Conservation (phyloP, 331 rosid species). For the Malus hybrid region DNA sequence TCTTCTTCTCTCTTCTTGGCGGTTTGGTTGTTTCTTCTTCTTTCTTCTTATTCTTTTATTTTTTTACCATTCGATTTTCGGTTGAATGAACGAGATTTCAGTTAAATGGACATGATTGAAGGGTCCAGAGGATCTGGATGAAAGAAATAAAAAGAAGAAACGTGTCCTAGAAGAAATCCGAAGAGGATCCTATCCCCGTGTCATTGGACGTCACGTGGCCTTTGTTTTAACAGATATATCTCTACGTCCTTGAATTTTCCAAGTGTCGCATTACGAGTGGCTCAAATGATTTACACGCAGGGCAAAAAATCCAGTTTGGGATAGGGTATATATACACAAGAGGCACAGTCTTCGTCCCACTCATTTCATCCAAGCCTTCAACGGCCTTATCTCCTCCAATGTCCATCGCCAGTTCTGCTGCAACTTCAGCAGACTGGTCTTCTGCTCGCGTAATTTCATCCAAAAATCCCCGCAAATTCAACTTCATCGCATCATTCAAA, state of each 20-base stretch:
- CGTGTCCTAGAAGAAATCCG: no score
- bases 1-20: no score
- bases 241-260: not conserved
- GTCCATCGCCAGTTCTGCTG: slow-evolving; percentile 50
- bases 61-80: no score
- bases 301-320: slow-evolving; percentile 2
- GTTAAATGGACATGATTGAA: no score
- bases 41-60: no score
- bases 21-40: no score
- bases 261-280: not conserved
- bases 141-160: no score
- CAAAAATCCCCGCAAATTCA: slow-evolving; percentile 6
- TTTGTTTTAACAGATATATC: not conserved
- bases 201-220: not conserved
- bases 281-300: slow-evolving; percentile 4
- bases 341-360: not conserved
- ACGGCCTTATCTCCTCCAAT: slow-evolving; percentile 22
- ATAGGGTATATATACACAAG: slow-evolving; percentile 1
- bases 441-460: slow-evolving; percentile 17
- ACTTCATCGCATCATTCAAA: slow-evolving; percentile 22
- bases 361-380: not conserved
- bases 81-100: no score
- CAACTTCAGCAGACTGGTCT: slow-evolving; percentile 51
- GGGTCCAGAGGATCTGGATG: no score
- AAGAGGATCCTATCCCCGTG: no score